Evolutionary conservation across 78 protist species (phyloP).

Genomic region (Dictyostelium firmibasis): DNA sequence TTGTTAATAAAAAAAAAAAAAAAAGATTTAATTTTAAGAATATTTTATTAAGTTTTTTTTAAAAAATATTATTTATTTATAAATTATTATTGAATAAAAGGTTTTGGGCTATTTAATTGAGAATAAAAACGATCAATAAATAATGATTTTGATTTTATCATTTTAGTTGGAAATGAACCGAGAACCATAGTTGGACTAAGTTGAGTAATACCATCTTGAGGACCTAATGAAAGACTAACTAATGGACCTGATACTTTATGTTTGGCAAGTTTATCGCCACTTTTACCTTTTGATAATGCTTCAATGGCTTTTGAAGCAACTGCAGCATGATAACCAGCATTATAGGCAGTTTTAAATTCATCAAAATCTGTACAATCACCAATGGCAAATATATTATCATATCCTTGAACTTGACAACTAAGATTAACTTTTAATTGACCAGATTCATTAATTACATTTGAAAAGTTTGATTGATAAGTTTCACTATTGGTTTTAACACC

Average conservation of each 20-base stretch:
- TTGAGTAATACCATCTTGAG: constrained; percentile 30
- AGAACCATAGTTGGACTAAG: constrained; percentile 2
- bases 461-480: constrained; percentile 5
- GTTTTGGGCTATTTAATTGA: not conserved
- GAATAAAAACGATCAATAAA: not conserved
- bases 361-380: constrained; percentile 73
- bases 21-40: too few species aligned
- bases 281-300: not conserved
- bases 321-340: constrained; percentile 26
- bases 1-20: too few species aligned
- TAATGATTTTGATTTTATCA: not conserved
- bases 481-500: constrained; percentile 47
- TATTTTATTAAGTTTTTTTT: too few species aligned
- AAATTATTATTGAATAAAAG: not conserved
- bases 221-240: constrained; percentile 10
- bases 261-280: not conserved
- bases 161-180: constrained; percentile 1
- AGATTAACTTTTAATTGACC: constrained; percentile 72
- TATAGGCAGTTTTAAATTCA: constrained; percentile 59
- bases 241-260: constrained; percentile 6
- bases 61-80: not conserved
- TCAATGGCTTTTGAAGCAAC: constrained; percentile 20
- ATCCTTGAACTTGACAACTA: constrained; percentile 40
- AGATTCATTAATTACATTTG: not conserved
- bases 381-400: constrained; percentile 79